A percentile compares a stretch with the other conserved stretches of the same genome.
These are phyloP conservation scores for Jamesozyma hellenica DNA, from an alignment of 805 yeast species.

Conservation along the genomic window DNA sequence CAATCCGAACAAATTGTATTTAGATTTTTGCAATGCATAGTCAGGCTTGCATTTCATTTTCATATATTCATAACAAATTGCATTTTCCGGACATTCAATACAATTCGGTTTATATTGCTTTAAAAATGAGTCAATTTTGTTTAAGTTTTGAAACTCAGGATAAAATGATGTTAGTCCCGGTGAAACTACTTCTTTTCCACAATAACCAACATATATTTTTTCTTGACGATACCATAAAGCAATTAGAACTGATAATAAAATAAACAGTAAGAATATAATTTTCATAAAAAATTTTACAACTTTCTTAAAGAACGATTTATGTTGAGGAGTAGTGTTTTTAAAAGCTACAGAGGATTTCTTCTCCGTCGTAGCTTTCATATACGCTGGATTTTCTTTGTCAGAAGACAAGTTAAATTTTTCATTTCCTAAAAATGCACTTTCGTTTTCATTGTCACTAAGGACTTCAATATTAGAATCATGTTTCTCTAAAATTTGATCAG, in stretches of 20 bases:
- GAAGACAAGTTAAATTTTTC: too few relatives aligned
- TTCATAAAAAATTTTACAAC: slow-evolving; percentile 13
- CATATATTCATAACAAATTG: slow-evolving; percentile 55
- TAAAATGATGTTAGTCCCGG: slow-evolving; percentile 15
- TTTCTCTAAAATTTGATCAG: too few relatives aligned
- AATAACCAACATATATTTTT: slow-evolving; percentile 55
- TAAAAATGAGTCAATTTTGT: slow-evolving; percentile 35
- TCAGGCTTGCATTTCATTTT: slow-evolving; percentile 64
- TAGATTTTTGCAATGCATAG: slow-evolving; percentile 36
- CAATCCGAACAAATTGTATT: slow-evolving; percentile 35
- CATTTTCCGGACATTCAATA: slow-evolving; percentile 71
- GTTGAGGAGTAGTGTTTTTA: background rate
- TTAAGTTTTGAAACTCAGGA: slow-evolving; percentile 29
- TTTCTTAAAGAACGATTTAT: background rate
- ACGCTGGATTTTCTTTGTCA: too few relatives aligned
- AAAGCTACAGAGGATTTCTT: too few relatives aligned
- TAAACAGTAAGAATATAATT: slow-evolving; percentile 30
- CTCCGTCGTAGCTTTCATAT: too few relatives aligned
- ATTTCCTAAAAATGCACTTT: too few relatives aligned
- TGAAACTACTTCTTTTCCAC: slow-evolving; percentile 49
- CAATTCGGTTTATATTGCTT: slow-evolving; percentile 51
- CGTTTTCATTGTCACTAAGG: too few relatives aligned
- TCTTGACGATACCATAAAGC: slow-evolving; percentile 59
- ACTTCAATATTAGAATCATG: too few relatives aligned
- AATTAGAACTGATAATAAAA: slow-evolving; percentile 28